Percentiles rank a stretch among this genome's conserved stretches.
phyloP scores from a whole-genome alignment of 1,284 basidiomycete genomes.

The Cystobasidium slooffiae region DNA sequence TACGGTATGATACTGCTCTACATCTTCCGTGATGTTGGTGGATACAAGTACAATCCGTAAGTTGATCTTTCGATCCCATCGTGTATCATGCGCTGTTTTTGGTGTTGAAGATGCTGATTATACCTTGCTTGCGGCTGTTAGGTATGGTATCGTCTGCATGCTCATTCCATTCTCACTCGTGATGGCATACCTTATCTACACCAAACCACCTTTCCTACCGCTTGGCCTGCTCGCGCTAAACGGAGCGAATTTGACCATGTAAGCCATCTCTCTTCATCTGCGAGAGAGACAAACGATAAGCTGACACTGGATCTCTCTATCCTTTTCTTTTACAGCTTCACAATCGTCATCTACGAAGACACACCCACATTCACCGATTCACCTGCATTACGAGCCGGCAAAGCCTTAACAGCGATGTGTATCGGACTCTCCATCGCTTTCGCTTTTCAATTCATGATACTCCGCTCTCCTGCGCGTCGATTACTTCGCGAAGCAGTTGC shows the following conservation, averaged over 20 bases:
- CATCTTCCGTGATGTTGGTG: constrained; percentile 57
- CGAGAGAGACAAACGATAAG: not conserved
- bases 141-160: constrained; percentile 52
- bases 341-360: constrained; percentile 53
- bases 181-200: constrained; percentile 54
- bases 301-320: constrained; percentile 19
- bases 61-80: not conserved
- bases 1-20: constrained; percentile 46
- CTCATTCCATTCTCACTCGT: constrained; percentile 52
- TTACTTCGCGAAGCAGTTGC: constrained; percentile 55
- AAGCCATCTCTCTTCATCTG: constrained; percentile 2
- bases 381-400: constrained; percentile 53
- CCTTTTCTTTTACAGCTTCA: constrained; percentile 41
- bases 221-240: constrained; percentile 55
- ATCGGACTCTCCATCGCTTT: constrained; percentile 55
- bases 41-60: constrained; percentile 57
- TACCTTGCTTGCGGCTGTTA: not conserved
- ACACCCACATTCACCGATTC: constrained; percentile 51
- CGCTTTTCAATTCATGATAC: constrained; percentile 52
- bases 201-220: constrained; percentile 52
- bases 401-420: constrained; percentile 52
- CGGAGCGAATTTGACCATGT: constrained; percentile 54
- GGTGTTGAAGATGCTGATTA: not conserved
- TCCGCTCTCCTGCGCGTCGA: constrained; percentile 57
- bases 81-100: too few relatives aligned